Evolutionary conservation across 2,329 filamentous ascomycete genomes (phyloP), one percentile per base, ranked within the genome.

Genomic region (Aspergillus ustus): DNA sequence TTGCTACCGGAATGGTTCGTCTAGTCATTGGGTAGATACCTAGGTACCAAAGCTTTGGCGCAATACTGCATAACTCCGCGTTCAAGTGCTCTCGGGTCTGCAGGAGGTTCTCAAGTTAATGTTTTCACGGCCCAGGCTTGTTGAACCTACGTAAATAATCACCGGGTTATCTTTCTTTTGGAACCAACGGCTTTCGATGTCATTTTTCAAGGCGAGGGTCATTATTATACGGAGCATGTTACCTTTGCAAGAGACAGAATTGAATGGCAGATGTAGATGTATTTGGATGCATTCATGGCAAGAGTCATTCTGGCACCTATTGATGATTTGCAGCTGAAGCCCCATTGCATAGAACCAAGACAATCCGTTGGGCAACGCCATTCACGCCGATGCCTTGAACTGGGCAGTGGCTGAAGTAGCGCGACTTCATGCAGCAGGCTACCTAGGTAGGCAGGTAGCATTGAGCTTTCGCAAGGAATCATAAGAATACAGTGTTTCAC

Each of bases 301-400:
- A 55, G 43, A 46, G 34, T 45, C 17, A 22, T 19, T 19, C 44
- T 19, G 45, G 45, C 53, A 50, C 45, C 45, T 57, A 57, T 20
- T 31, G 37, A 15, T 57, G 45, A 57, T 50, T 40, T 57, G 53
- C 45, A 46, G 31, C 53, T 57, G 19, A 49, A 6, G 7, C 19
- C 20, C 15, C 15, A 31, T 57, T 40, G 34, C 31, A 17, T 25
- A n/a, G 20, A 40, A 40, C 19, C 4, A 28, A 46, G 13, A n/a
- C 44, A 40, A n/a, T 37, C 11, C 7, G 44, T n/a, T 25, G 19
- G 52, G 13, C 43, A n/a, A 50, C 31, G 28, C 22, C 9, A 15
- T 15, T 40, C n/a, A 9, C 1, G n/a, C 19, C 29, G 29, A 49
- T 49, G 31, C 54, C 54, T 49, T 7, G 19, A 7, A 48, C 44